Evolutionary conservation across 768 basidiomycete species (phyloP).

Genomic region (Pleurotus ostreatus): DNA sequence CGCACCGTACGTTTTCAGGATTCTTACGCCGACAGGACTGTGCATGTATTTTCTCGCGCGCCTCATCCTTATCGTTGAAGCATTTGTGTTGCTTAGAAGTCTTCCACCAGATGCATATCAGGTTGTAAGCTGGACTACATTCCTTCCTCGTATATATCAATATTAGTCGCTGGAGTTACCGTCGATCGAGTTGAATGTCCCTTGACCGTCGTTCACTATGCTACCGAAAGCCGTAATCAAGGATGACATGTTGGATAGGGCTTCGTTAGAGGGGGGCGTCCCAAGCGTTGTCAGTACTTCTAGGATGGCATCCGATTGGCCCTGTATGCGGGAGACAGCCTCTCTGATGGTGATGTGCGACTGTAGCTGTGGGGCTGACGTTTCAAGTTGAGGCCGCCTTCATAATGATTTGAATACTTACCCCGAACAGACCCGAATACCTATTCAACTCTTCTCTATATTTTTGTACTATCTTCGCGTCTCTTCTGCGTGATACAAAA

Average conservation of each 20-base stretch:
- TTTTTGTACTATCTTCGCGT: constrained; percentile 14
- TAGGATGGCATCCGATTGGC: constrained; percentile 1
- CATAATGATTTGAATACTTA: constrained; percentile 6
- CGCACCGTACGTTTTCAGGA: too few relatives aligned
- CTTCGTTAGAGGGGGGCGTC: not conserved
- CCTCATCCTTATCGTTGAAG: constrained; percentile 10
- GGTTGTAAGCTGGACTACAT: constrained; percentile 15
- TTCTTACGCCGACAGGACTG: not conserved
- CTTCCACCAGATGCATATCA: constrained; percentile 7
- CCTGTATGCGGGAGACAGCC: constrained; percentile 14
- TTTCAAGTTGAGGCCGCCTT: not conserved
- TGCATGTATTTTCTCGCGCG: constrained; percentile 12
- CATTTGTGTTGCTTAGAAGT: constrained; percentile 9
- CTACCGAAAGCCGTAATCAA: not conserved
- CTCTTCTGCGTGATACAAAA: constrained; percentile 11
- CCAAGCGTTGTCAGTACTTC: not conserved
- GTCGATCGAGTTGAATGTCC: not conserved
- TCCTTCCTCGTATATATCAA: constrained; percentile 11
- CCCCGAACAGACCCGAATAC: constrained; percentile 20
- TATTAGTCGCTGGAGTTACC: not conserved
- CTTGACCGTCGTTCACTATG: not conserved
- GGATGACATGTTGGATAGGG: not conserved
- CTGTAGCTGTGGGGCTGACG: constrained; percentile 11
- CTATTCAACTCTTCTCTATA: constrained; percentile 15
- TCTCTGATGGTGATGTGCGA: constrained; percentile 20